A percentile compares a stretch with the other conserved stretches of the same genome.
Evolutionary conservation across 192 early-diverging fungal genomes (phyloP).

Genomic region (Backusella morwellensis): DNA sequence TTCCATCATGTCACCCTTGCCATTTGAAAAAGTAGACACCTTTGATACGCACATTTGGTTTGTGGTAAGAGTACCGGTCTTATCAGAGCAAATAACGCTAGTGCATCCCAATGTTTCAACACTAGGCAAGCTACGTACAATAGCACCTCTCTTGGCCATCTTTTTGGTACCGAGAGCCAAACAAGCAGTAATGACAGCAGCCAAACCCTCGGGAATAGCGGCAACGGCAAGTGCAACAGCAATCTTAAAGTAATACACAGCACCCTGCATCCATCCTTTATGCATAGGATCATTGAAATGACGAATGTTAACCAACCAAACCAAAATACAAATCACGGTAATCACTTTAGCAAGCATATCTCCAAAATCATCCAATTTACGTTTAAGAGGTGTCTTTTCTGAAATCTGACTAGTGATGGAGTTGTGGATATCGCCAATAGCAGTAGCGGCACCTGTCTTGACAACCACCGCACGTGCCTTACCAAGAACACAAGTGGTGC

Average conservation of each 20-base stretch:
- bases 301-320: constrained; percentile 97
- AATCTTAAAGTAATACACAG: constrained; percentile 99
- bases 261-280: constrained; percentile 92
- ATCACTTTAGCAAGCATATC: constrained; percentile 82
- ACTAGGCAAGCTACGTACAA: constrained; percentile 87
- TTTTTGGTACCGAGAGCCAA: constrained; percentile 95
- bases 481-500: constrained; percentile 90
- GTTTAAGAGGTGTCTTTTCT: constrained; percentile 95
- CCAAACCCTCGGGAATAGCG: constrained; percentile 97
- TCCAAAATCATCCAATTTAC: constrained; percentile 97
- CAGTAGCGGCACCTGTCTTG: constrained; percentile 82
- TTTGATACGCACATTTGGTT: constrained; percentile 93
- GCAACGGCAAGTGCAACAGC: constrained; percentile 98
- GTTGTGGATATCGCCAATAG: constrained; percentile 92
- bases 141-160: constrained; percentile 96
- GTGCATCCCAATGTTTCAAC: constrained; percentile 99
- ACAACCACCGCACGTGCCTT: constrained; percentile 89
- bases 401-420: constrained; percentile 81
- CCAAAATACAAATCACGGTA: constrained; percentile 87
- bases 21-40: constrained; percentile 54
- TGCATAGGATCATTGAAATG: constrained; percentile 91
- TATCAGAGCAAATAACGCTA: constrained; percentile 98
- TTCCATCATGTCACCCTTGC: constrained; percentile 53
- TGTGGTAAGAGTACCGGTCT: constrained; percentile 98
- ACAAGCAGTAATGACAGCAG: constrained; percentile 97